These are phyloP conservation scores for Boletus sp. DNA, from an alignment of 768 basidiomycete genomes.

Conservation along the genomic window DNA sequence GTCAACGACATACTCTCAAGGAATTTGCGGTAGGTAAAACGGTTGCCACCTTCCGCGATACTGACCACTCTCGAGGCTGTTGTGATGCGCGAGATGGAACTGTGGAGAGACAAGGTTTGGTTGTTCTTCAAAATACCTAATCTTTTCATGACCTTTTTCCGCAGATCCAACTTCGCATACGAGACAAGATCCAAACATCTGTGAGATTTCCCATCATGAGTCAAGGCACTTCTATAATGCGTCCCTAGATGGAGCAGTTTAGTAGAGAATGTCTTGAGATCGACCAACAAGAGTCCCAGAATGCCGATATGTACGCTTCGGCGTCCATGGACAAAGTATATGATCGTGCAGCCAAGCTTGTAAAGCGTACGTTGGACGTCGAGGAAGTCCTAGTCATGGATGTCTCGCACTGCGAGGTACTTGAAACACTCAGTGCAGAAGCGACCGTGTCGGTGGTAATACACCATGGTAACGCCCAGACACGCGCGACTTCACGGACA, in stretches of 20 bases:
- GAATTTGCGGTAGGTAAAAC: conserved; percentile 70
- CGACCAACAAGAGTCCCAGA: conserved; percentile 45
- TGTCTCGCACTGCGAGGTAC: conserved; percentile 84
- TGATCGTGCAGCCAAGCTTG: conserved; percentile 83
- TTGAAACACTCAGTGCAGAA: conserved; percentile 63
- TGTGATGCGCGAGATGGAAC: conserved; percentile 91
- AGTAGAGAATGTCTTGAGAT: conserved; percentile 93
- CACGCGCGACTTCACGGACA: conserved; percentile 48
- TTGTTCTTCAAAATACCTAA: neutral
- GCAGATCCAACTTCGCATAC: conserved; percentile 84
- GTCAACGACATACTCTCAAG: conserved; percentile 88
- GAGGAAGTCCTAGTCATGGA: conserved; percentile 93
- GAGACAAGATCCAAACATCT: conserved; percentile 89
- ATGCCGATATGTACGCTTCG: conserved; percentile 23
- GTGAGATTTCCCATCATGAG: conserved; percentile 37
- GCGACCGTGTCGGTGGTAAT: conserved; percentile 64
- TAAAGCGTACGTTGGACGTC: conserved; percentile 86
- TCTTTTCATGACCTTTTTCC: neutral
- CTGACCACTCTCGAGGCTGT: conserved; percentile 49
- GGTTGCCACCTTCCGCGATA: neutral
- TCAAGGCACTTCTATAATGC: neutral
- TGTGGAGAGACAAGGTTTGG: conserved; percentile 87
- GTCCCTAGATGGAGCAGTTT: conserved; percentile 83
- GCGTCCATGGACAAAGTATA: conserved; percentile 84
- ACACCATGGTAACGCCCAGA: conserved; percentile 61